Conservation (phyloP, 805 yeast genomes). For the Wickerhamiella domercqiae region DNA sequence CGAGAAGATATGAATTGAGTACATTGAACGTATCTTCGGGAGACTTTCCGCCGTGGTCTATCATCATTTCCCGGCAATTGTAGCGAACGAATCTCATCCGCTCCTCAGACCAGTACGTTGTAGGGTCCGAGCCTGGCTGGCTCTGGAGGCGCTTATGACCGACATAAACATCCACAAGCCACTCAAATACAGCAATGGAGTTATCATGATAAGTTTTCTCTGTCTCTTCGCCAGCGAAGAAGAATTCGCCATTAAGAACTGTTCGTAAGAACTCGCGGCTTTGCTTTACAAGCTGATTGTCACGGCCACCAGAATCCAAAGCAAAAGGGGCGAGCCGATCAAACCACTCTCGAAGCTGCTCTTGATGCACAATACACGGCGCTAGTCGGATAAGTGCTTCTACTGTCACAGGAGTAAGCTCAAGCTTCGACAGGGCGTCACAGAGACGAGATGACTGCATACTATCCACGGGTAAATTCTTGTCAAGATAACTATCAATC, state of each 20-base stretch:
- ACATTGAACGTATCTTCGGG: conserved; percentile 26
- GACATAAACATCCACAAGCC: conserved; percentile 13
- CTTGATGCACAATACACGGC: conserved; percentile 20
- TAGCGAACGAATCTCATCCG: conserved; percentile 32
- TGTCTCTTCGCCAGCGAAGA: conserved; percentile 10
- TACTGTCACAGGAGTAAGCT: conserved; percentile 20
- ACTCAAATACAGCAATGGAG: conserved; percentile 10
- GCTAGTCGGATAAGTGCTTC: conserved; percentile 20
- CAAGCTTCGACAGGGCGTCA: conserved; percentile 22
- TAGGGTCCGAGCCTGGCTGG: conserved; percentile 1
- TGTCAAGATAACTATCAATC: conserved; percentile 12
- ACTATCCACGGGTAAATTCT: conserved; percentile 12
- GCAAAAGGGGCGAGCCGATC: conserved; percentile 34
- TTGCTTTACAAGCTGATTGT: conserved; percentile 25
- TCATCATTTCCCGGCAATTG: conserved; percentile 30
- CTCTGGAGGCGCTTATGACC: conserved; percentile 5
- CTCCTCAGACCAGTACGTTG: conserved; percentile 25
- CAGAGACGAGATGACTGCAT: conserved; percentile 21
- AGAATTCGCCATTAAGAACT: conserved; percentile 18
- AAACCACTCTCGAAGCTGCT: conserved; percentile 33
- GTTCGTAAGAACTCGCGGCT: conserved; percentile 22
- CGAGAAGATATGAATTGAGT: conserved; percentile 26
- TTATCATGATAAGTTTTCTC: conserved; percentile 14
- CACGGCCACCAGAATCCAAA: conserved; percentile 43
- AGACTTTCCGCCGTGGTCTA: conserved; percentile 29